Conservation (phyloP, 2,329 filamentous ascomycete genomes). For the Furcasterigmium furcatum region DNA sequence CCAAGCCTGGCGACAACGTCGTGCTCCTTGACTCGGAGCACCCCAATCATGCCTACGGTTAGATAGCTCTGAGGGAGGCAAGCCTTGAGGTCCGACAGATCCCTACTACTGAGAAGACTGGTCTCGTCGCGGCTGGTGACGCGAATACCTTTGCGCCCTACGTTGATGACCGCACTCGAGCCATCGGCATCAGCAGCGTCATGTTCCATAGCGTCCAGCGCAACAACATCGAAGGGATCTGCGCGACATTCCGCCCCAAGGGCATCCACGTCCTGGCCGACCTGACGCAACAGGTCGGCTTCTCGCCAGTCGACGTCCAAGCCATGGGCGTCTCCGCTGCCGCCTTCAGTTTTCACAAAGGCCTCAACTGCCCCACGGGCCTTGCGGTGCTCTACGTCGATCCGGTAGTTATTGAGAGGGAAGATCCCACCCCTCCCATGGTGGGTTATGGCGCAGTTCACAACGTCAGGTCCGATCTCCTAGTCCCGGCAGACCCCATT, state of each 20-base stretch:
- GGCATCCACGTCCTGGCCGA: constrained; percentile 27
- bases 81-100: constrained; percentile 24
- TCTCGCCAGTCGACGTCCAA: constrained; percentile 21
- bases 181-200: constrained; percentile 25
- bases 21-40: constrained; percentile 26
- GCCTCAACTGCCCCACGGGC: constrained; percentile 24
- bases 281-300: constrained; percentile 27
- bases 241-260: constrained; percentile 15
- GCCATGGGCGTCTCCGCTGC: constrained; percentile 21
- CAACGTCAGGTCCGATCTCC: neutral
- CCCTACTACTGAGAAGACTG: no score
- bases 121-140: constrained; percentile 6
- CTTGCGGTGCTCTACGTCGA: constrained; percentile 24
- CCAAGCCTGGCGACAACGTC: constrained; percentile 24
- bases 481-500: neutral
- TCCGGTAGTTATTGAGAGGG: constrained; percentile 11
- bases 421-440: constrained; percentile 20
- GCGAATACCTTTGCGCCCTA: constrained; percentile 21
- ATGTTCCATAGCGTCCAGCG: constrained; percentile 27
- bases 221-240: constrained; percentile 23
- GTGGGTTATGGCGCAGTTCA: constrained; percentile 8
- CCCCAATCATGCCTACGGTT: constrained; percentile 24
- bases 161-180: constrained; percentile 22
- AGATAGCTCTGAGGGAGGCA: constrained; percentile 18
- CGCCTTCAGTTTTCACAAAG: constrained; percentile 28